Base-by-base conservation (phyloP, 2,329 filamentous ascomycete species). In the Bertia moriformis region DNA sequence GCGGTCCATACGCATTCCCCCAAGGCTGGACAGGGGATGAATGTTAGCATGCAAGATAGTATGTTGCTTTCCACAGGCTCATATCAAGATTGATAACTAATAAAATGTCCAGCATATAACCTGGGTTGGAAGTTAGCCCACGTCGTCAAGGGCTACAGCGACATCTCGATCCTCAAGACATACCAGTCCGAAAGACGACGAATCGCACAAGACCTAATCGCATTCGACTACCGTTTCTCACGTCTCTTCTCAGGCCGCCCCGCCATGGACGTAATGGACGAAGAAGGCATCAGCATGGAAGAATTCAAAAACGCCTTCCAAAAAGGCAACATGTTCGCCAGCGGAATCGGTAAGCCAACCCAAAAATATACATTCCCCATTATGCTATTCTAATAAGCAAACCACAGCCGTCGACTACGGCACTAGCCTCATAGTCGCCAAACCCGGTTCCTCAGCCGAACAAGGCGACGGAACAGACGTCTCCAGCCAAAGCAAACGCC, bases 11-110 rank as follows among this genome's bases (percentile, higher is more conserved):
- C 66, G 1, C 65, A 69, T 44, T 51, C 50, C 4, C 76, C 75
- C 15, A 81, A 81, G 49, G 76, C 73, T 1, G 76, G 76, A 2
- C 77, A 82, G 49, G 78, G 79, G 12, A 83, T 83, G 77, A 84
- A 84, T 46, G 71, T 81, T 2, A 71, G 65, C 19, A 79, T 84
- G 71, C 77, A 81, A 47, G 79, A 84, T 51, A 55, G 52, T 49
- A 45, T 40, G 46, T 38, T 10, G 10, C n/a, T 14, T 35, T 35
- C 32, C 32, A 35, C 7, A 7, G 12, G n/a, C n/a, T n/a, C n/a
- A n/a, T n/a, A n/a, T n/a, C n/a, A n/a, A n/a, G n/a, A n/a, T n/a
- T 7, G 15, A 7, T 15, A 15, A 35, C 32, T 35, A 35, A 35
- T 17, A 18, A 12, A 7, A 17, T 29, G 40, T 13, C 57, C 33